These are phyloP conservation scores for Evernia prunastri DNA, from an alignment of 495 filamentous ascomycete species.

Conservation along the genomic window DNA sequence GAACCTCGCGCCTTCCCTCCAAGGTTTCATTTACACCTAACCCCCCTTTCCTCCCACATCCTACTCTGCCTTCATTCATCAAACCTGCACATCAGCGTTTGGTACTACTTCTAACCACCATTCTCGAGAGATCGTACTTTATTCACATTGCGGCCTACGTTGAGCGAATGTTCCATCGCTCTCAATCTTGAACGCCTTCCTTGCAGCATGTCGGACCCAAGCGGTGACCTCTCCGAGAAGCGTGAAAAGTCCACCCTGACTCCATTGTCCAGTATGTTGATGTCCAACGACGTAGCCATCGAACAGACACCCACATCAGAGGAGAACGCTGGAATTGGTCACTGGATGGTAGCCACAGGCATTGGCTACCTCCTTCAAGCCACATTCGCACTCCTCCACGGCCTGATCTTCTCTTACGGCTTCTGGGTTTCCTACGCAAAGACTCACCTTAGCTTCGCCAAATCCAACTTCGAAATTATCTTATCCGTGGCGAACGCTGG, in stretches of 20 bases:
- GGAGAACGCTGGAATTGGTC: not conserved
- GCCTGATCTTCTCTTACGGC: constrained; percentile 17
- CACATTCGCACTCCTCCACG: constrained; percentile 29
- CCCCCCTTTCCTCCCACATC: not conserved
- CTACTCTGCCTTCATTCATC: not conserved
- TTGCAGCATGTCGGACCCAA: not conserved
- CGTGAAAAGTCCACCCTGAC: constrained; percentile 57
- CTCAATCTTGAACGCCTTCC: not conserved
- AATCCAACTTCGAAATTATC: constrained; percentile 59
- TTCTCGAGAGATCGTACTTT: not conserved
- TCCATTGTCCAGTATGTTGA: constrained; percentile 59
- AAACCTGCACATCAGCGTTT: not conserved
- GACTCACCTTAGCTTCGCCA: constrained; percentile 56
- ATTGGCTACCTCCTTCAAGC: constrained; percentile 56
- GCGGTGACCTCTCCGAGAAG: constrained; percentile 23
- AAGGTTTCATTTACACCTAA: not conserved
- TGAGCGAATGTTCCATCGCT: not conserved
- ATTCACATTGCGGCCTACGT: not conserved
- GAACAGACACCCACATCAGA: constrained; percentile 38
- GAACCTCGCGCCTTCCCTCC: not conserved
- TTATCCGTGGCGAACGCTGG: constrained; percentile 66
- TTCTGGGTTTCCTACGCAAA: constrained; percentile 62
- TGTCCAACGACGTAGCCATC: constrained; percentile 63
- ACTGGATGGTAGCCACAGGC: constrained; percentile 69
- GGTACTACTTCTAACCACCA: not conserved